A percentile compares a stretch with the other conserved stretches of the same genome.
Evolutionary conservation across 2,329 filamentous ascomycete species (phyloP).

Genomic region (Pseudovirgaria hyperparasitica): DNA sequence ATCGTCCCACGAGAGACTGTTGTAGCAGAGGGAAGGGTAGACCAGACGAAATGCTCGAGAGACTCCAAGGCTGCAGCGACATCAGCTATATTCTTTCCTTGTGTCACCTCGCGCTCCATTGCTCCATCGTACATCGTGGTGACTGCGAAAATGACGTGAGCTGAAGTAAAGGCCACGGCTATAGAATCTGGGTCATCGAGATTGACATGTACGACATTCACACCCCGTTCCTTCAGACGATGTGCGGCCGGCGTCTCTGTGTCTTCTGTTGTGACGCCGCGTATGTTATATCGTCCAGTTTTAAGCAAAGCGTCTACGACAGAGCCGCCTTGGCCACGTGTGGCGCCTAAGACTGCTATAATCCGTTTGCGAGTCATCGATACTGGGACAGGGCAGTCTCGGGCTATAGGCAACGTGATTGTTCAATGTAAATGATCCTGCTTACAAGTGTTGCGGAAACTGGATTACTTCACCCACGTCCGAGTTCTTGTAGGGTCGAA

Average conservation of each 20-base stretch:
- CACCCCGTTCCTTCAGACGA: conserved; percentile 10
- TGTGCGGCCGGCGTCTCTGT: conserved; percentile 10
- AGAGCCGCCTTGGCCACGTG: conserved; percentile 15
- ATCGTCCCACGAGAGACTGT: conserved; percentile 19
- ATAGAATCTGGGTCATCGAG: conserved; percentile 12
- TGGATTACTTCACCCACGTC: too few relatives aligned
- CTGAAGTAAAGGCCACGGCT: conserved; percentile 10
- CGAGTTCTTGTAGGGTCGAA: too few relatives aligned
- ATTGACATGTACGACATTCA: conserved; percentile 11
- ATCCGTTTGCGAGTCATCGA: too few relatives aligned
- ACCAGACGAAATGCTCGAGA: conserved; percentile 35
- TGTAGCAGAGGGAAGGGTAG: conserved; percentile 27
- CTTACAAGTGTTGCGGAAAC: too few relatives aligned
- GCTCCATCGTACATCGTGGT: conserved; percentile 21
- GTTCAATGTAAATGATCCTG: too few relatives aligned
- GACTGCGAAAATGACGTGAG: conserved; percentile 23
- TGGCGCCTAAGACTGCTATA: conserved; percentile 17
- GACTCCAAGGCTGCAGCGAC: conserved; percentile 25
- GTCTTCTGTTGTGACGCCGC: conserved; percentile 13
- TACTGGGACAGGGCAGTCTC: too few relatives aligned
- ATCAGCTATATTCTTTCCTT: conserved; percentile 30
- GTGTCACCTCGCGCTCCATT: conserved; percentile 24
- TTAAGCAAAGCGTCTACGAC: conserved; percentile 15
- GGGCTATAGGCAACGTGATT: too few relatives aligned
- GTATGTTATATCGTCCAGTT: conserved; percentile 12